Evolutionary conservation across 768 basidiomycete species (phyloP).

Genomic region (Saitozyma sp.): DNA sequence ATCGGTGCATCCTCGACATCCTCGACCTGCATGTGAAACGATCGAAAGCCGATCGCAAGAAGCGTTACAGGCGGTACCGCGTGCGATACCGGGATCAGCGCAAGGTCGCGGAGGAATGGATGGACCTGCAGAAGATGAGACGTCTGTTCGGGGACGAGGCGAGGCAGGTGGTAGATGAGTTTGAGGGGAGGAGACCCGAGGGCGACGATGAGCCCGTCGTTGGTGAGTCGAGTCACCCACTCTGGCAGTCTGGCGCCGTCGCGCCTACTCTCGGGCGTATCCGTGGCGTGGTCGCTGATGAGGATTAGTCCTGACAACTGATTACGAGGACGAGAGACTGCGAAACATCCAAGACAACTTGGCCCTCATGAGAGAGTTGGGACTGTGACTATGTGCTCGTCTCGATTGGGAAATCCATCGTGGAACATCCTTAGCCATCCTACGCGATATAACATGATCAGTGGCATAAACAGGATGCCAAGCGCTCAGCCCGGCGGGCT

Average conservation of each 20-base stretch:
- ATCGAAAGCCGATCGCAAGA: too few relatives aligned
- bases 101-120: too few relatives aligned
- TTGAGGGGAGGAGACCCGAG: neutral
- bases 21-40: too few relatives aligned
- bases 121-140: neutral
- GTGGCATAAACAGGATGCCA: too few relatives aligned
- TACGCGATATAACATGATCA: too few relatives aligned
- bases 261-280: neutral
- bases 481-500: too few relatives aligned
- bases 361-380: slow-evolving; percentile 18
- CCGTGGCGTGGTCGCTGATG: neutral
- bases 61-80: too few relatives aligned
- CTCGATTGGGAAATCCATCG: too few relatives aligned
- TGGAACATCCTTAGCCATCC: too few relatives aligned
- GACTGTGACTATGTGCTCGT: slow-evolving; percentile 2
- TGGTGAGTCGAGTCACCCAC: neutral
- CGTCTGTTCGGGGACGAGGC: slow-evolving; percentile 9
- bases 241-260: too few relatives aligned
- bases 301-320: neutral
- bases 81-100: too few relatives aligned
- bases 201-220: slow-evolving; percentile 1
- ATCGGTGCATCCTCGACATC: too few relatives aligned
- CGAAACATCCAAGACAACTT: slow-evolving; percentile 25
- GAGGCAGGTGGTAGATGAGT: slow-evolving; percentile 1
- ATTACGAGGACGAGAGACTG: slow-evolving; percentile 24